Evolutionary conservation across 2,329 filamentous ascomycete species (phyloP).

Genomic region (Chrysosporium keratinophilum): DNA sequence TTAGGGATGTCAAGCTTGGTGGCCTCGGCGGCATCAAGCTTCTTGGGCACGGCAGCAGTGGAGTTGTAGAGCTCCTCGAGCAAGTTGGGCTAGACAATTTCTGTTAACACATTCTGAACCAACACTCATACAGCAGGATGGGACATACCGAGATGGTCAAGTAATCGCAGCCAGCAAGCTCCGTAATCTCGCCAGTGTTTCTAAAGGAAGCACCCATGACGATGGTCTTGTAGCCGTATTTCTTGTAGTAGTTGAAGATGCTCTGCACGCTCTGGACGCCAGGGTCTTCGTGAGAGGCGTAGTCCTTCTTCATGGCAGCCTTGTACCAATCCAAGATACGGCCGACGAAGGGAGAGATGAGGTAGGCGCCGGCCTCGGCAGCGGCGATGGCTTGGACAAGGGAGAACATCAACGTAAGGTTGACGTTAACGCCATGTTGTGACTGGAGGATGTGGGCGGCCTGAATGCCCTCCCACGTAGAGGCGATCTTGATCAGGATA

Average conservation of each 20-base stretch:
- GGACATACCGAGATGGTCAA: constrained; percentile 81
- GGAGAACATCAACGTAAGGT: constrained; percentile 99
- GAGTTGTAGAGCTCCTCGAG: constrained; percentile 92
- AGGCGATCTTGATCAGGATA: constrained; percentile 96
- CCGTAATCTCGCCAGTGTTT: constrained; percentile 90
- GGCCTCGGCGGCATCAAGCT: constrained; percentile 67
- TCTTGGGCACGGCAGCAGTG: constrained; percentile 70
- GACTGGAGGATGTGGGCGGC: constrained; percentile 92
- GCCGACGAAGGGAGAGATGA: constrained; percentile 98
- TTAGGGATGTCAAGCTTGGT: constrained; percentile 64
- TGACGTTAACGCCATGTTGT: constrained; percentile 94
- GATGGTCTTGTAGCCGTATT: constrained; percentile 96
- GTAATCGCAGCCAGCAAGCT: constrained; percentile 97
- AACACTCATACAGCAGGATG: not conserved
- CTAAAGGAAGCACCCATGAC: constrained; percentile 99
- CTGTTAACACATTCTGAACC: not conserved
- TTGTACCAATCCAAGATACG: constrained; percentile 99
- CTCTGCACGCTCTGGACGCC: constrained; percentile 85
- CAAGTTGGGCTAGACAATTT: constrained; percentile 59
- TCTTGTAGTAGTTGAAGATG: constrained; percentile 99
- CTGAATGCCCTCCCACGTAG: constrained; percentile 99
- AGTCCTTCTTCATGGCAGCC: constrained; percentile 88
- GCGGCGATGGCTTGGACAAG: constrained; percentile 86
- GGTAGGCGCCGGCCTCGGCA: constrained; percentile 88
- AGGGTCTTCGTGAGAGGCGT: constrained; percentile 79